Evolutionary conservation across 2,329 filamentous ascomycete species (phyloP).

Genomic region (Ceratocystis variospora): DNA sequence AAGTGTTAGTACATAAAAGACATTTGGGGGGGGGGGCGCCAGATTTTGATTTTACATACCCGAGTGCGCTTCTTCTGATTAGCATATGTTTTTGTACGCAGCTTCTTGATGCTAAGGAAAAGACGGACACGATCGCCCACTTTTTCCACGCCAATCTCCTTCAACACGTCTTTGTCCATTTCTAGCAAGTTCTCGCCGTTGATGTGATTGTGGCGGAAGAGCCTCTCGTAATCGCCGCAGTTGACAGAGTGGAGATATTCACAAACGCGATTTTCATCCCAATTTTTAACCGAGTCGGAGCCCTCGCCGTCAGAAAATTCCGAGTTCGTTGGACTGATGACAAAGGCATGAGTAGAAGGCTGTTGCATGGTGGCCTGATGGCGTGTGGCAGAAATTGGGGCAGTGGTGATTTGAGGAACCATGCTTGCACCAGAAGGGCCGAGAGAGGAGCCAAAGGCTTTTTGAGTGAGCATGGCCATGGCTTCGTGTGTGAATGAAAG

Average conservation of each 20-base stretch:
- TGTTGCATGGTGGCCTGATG: conserved; percentile 22
- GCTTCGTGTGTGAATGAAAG: conserved; percentile 14
- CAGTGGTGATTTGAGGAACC: conserved; percentile 34
- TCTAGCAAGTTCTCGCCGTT: conserved; percentile 94
- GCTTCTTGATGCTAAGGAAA: conserved; percentile 70
- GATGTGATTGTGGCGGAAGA: conserved; percentile 88
- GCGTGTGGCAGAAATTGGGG: conserved; percentile 35
- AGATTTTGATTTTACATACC: conserved; percentile 37
- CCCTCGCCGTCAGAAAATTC: conserved; percentile 65
- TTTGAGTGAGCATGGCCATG: conserved; percentile 71
- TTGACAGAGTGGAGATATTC: conserved; percentile 86
- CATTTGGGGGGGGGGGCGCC: neutral
- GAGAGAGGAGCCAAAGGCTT: conserved; percentile 49
- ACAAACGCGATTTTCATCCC: conserved; percentile 83
- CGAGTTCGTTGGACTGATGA: conserved; percentile 17
- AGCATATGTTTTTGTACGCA: conserved; percentile 61
- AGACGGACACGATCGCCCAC: conserved; percentile 91
- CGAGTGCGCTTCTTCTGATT: conserved; percentile 74
- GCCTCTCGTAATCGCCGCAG: conserved; percentile 81
- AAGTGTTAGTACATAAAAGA: conserved; percentile 1
- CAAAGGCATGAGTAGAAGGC: conserved; percentile 13
- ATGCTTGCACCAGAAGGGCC: conserved; percentile 37
- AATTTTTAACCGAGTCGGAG: conserved; percentile 63
- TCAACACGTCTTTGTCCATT: conserved; percentile 89
- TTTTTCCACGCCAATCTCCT: conserved; percentile 97